Base-by-base conservation (phyloP, 116 monocot species). In the Cymodocea nodosa region DNA sequence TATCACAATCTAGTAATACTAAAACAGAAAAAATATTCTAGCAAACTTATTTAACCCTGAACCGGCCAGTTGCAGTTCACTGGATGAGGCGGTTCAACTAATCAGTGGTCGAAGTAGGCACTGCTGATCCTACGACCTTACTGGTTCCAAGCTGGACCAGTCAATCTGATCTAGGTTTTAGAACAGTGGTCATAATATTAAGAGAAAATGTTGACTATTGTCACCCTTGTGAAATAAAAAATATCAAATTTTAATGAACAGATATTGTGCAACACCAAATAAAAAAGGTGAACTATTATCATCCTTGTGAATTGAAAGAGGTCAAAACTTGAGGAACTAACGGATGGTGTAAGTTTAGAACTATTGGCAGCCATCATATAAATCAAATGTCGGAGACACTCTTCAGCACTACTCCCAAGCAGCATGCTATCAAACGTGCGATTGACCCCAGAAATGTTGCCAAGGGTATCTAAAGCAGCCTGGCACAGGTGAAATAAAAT, bases 381-480 rank as follows among this genome's bases (percentile, higher is more conserved):
- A 64, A 85, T 74, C 51, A 92, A 71, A n/a, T 64, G 67, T 64
- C 71, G 78, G 49, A 98, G 83, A 58, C 70, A 74, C 16, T 80
- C 83, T 67, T 98, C 97, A 37, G 85, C 97, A 76, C 65, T 68
- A 11, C 59, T 63, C 65, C 73, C 68, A 56, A 98, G 81, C 50
- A 89, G 23, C 34, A 74, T 58, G 15, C 56, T 83, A 25, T 81
- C 75, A 59, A 82, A 75, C 54, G 82, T 59, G 35, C 92, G 73
- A 51, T 79, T 67, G 14, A 76, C 78, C 70, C 97, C 97, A 77
- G 76, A 80, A 57, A 97, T 88, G 70, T 73, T 88, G 61, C 83
- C 91, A 75, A 97, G 80, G 17, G 92, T 83, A 82, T 82, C 85
- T 25, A 97, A 71, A 57, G 79, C 83, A 79, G 97, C 92, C 97